Conservation (phyloP, 1,284 basidiomycete genomes). For the Schizopora paradoxa region DNA sequence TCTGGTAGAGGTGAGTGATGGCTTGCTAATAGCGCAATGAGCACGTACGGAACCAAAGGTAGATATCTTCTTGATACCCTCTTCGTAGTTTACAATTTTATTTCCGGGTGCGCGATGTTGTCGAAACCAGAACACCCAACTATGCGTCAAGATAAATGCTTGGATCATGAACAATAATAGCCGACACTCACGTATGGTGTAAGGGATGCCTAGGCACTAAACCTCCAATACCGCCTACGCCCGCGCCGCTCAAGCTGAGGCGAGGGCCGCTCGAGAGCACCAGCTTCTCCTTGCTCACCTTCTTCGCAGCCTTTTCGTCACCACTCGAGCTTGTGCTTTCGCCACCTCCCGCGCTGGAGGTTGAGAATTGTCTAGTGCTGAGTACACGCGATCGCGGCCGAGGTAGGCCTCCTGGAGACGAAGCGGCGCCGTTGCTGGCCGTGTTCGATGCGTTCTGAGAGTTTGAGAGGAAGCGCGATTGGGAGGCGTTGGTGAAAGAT, state of each 20-base stretch:
- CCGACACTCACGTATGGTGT: conserved; percentile 72
- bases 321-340: conserved; percentile 31
- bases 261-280: conserved; percentile 33
- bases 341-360: conserved; percentile 51
- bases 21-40: neutral
- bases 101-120: conserved; percentile 77
- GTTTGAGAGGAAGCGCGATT: conserved; percentile 61
- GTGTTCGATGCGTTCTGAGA: conserved; percentile 26
- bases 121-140: conserved; percentile 84
- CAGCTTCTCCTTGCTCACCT: conserved; percentile 35
- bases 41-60: conserved; percentile 66
- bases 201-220: conserved; percentile 71
- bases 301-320: conserved; percentile 39
- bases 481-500: conserved; percentile 79
- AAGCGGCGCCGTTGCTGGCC: conserved; percentile 18
- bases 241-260: no score
- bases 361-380: conserved; percentile 71
- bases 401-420: conserved; percentile 15
- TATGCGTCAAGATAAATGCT: conserved; percentile 27
- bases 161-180: conserved; percentile 15
- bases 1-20: conserved; percentile 33
- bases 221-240: no score
- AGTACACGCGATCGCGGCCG: conserved; percentile 40
- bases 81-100: conserved; percentile 77
- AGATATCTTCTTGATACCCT: conserved; percentile 81